These are phyloP conservation scores for Aspergillus latus DNA, from an alignment of 2,329 filamentous ascomycete species.

Conservation along the genomic window DNA sequence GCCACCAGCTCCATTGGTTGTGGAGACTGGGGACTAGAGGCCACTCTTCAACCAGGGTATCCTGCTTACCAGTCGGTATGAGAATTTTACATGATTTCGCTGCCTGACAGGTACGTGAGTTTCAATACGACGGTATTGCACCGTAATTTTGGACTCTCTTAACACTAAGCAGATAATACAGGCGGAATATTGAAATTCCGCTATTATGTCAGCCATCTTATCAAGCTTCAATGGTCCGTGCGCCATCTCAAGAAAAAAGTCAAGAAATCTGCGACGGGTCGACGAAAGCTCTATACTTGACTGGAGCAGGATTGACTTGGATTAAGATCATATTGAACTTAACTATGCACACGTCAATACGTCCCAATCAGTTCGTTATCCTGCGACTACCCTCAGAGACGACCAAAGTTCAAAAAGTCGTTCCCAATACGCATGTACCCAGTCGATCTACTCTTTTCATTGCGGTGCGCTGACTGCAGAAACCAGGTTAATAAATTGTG, in stretches of 20 bases:
- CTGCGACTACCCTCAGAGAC: constrained; percentile 54
- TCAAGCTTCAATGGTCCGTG: constrained; percentile 21
- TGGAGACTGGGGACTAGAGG: constrained; percentile 2
- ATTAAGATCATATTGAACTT: neutral
- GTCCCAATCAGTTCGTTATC: constrained; percentile 38
- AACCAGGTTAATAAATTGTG: constrained; percentile 75
- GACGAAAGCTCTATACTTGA: constrained; percentile 1
- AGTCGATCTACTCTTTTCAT: constrained; percentile 16
- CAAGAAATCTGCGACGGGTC: constrained; percentile 1
- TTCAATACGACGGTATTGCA: too few relatives aligned
- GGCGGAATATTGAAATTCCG: constrained; percentile 12
- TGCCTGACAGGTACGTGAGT: constrained; percentile 5
- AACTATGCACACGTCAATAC: constrained; percentile 42
- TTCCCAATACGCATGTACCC: constrained; percentile 63
- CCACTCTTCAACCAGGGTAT: neutral
- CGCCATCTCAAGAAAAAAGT: constrained; percentile 23
- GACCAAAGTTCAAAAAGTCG: constrained; percentile 58
- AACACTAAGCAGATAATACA: neutral
- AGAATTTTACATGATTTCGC: constrained; percentile 1
- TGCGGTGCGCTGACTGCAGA: constrained; percentile 12
- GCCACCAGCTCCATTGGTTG: constrained; percentile 6
- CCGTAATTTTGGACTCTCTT: neutral
- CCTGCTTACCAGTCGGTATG: neutral
- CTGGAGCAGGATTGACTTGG: neutral
- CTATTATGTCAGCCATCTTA: constrained; percentile 13